Evolutionary conservation across 441 rosid genomes (phyloP).

Genomic region (Daphne laureola): DNA sequence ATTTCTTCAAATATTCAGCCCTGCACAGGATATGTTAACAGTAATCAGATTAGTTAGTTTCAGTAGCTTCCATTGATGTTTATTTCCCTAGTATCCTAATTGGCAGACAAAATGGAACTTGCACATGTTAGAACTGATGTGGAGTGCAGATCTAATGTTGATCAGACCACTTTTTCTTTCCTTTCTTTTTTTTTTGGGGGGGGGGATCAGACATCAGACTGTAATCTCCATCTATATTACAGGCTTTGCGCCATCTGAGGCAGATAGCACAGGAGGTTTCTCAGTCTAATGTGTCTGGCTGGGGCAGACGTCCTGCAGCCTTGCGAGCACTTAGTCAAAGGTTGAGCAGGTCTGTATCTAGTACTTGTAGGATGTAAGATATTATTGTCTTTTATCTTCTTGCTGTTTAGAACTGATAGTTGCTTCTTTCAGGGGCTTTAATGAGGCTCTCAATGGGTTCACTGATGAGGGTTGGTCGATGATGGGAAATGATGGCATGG

Average conservation of each 20-base stretch:
- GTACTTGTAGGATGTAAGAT: not conserved
- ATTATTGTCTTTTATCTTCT: constrained; percentile 1
- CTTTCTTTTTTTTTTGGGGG: no score
- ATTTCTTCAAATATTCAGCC: not conserved
- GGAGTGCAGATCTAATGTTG: no score
- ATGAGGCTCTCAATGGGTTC: constrained; percentile 93
- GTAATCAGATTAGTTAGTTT: no score
- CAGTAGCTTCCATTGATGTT: no score
- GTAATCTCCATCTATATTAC: not conserved
- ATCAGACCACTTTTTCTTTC: no score
- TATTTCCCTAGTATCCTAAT: no score
- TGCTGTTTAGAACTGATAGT: constrained; percentile 14
- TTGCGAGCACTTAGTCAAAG: constrained; percentile 85
- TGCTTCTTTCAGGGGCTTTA: constrained; percentile 63
- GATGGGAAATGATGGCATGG: constrained; percentile 85
- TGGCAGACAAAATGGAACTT: no score
- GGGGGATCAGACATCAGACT: no score
- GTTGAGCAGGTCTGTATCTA: constrained; percentile 65
- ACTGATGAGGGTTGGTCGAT: constrained; percentile 95
- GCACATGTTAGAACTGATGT: no score
- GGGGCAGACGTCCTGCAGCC: constrained; percentile 95
- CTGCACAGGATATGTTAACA: not conserved
- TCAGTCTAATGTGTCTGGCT: constrained; percentile 70
- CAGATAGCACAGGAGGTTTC: constrained; percentile 90
- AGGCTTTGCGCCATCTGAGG: constrained; percentile 90